Percentiles rank a stretch among this genome's conserved stretches.
Evolutionary conservation across 352 stramenopile genomes (phyloP).

Genomic region (Pythium phragmitis): DNA sequence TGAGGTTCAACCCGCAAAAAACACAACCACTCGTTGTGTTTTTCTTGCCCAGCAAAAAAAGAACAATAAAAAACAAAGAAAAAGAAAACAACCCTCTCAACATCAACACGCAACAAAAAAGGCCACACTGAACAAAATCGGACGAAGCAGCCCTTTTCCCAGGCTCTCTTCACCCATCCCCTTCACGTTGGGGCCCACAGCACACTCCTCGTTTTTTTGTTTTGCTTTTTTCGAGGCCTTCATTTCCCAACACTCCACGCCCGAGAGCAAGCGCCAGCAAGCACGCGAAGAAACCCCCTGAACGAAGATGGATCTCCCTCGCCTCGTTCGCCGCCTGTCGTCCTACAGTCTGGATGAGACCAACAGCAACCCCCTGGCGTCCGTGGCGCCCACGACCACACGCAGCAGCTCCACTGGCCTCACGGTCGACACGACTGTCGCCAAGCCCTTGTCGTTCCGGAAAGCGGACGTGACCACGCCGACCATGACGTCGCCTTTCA

Average conservation of each 20-base stretch:
- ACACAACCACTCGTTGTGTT: too few relatives aligned
- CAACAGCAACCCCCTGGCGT: slow-evolving; percentile 17
- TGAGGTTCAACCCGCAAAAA: not conserved
- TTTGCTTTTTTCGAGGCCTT: slow-evolving; percentile 2
- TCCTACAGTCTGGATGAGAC: slow-evolving; percentile 26
- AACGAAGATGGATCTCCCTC: slow-evolving; percentile 32
- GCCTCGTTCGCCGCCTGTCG: slow-evolving; percentile 38
- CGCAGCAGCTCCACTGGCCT: slow-evolving; percentile 7
- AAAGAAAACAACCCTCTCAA: slow-evolving; percentile 8
- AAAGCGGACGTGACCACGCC: slow-evolving; percentile 21
- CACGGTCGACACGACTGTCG: slow-evolving; percentile 52
- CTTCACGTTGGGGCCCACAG: not conserved
- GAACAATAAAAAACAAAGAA: slow-evolving; percentile 8
- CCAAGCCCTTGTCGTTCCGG: slow-evolving; percentile 27
- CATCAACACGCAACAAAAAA: slow-evolving; percentile 6
- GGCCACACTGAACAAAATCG: not conserved
- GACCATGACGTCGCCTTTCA: slow-evolving; percentile 12
- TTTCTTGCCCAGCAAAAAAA: not conserved
- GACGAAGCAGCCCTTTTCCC: slow-evolving; percentile 1
- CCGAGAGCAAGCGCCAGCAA: slow-evolving; percentile 3
- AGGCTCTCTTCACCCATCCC: not conserved
- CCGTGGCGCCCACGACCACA: slow-evolving; percentile 17
- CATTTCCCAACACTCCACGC: slow-evolving; percentile 4
- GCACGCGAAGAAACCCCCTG: not conserved
- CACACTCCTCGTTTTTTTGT: slow-evolving; percentile 3